Conservation (phyloP, 176 grass and related monocot species). For the Oryza meyeriana region DNA sequence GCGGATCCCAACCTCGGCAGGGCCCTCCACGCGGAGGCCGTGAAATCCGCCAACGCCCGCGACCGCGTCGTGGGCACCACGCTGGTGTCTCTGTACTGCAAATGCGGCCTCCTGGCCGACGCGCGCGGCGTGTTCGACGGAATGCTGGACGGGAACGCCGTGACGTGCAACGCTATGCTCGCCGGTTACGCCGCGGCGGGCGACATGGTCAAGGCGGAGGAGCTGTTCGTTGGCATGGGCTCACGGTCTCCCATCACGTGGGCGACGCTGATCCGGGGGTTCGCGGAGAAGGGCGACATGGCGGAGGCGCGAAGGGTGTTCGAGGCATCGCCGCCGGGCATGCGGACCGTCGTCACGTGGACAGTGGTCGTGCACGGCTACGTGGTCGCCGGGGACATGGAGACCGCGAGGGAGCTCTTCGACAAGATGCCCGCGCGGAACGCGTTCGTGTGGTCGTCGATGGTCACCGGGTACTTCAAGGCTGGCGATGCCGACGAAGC, state of each 20-base stretch:
- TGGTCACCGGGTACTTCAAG: conserved; percentile 74
- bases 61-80: conserved; percentile 50
- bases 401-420: conserved; percentile 55
- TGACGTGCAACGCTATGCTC: conserved; percentile 49
- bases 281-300: conserved; percentile 47
- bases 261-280: conserved; percentile 43
- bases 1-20: conserved; percentile 14
- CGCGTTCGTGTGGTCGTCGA: conserved; percentile 60
- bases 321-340: conserved; percentile 13
- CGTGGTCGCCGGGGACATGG: conserved; percentile 36
- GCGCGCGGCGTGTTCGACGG: conserved; percentile 48
- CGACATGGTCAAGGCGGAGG: conserved; percentile 40
- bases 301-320: conserved; percentile 37
- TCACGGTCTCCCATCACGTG: conserved; percentile 39
- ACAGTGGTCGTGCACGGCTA: conserved; percentile 60
- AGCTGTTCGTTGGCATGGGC: conserved; percentile 21
- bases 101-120: conserved; percentile 21
- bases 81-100: conserved; percentile 58
- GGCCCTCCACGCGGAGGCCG: conserved; percentile 43
- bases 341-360: conserved; percentile 53
- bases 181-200: conserved; percentile 37
- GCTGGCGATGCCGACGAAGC: conserved; percentile 33
- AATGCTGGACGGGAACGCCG: conserved; percentile 44
- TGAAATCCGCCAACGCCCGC: conserved; percentile 28
- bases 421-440: conserved; percentile 51